Base-by-base conservation (phyloP, 208 protist genomes). In the Crithidia thermophila region DNA sequence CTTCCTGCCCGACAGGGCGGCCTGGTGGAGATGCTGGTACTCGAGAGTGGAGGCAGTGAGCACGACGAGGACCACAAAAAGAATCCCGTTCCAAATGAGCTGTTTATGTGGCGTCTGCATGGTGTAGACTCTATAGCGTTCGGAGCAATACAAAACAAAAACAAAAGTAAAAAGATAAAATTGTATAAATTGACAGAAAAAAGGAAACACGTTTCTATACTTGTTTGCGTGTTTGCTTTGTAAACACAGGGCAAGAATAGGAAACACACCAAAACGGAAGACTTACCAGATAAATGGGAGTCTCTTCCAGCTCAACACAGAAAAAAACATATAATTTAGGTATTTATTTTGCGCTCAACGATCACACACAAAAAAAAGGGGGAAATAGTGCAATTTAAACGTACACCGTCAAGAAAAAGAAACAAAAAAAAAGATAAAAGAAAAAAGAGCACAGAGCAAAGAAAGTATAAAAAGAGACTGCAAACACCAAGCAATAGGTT, bases 11-110 rank as follows among this genome's bases (percentile, higher is more conserved):
- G 34, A 60, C 14, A 60, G 39, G 5, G 23, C 21, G 10, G 55
- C 1, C n/a, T 60, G 25, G 34, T 47, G 39, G 6, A 60, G 55
- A 20, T 49, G 20, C 3, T 34, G 36, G 16, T 53, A 64, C n/a
- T 64, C 40, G 3, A 64, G 2, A 1, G 60, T 66, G 8, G 20
- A 1, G 36, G 30, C 28, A 11, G 62, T 43, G 16, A 68, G 64
- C 1, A 47, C 18, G 14, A 59, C 28, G 3, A 59, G 28, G 27
- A 59, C 20, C 27, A 51, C 18, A n/a, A 59, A n/a, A 4, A 59
- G 36, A 1, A 47, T 25, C 50, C 30, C 21, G 49, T 59, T 68
- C 14, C 33, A 58, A 16, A 68, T 20, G 20, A 59, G 33, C 1
- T 4, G 21, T 23, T 53, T 59, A 3, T 31, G 6, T 16, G 46